Conservation (phyloP, 2,329 filamentous ascomycete genomes). For the Aspergillus latus region DNA sequence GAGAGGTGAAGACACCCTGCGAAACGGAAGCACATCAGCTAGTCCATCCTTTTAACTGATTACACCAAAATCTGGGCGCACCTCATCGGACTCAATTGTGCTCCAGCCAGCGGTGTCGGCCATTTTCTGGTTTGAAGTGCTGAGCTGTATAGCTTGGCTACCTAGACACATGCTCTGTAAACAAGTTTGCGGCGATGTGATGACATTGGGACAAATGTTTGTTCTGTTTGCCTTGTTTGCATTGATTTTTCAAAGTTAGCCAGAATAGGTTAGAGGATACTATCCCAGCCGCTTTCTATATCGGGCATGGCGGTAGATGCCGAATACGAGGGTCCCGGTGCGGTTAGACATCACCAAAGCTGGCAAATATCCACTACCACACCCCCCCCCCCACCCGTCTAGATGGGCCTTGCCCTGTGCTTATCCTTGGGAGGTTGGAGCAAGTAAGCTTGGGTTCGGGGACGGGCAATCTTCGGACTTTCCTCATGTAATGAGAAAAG, state of each 20-base stretch:
- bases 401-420: neutral
- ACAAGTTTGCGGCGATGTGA: neutral
- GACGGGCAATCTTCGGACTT: neutral
- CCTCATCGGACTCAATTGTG: slow-evolving; percentile 95
- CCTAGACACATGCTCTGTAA: neutral
- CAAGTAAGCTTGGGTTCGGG: too few relatives aligned
- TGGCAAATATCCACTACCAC: neutral
- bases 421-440: neutral
- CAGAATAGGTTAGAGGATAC: neutral
- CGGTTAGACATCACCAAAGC: neutral
- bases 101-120: slow-evolving; percentile 75
- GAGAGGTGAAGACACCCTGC: slow-evolving; percentile 93
- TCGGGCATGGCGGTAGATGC: slow-evolving; percentile 6
- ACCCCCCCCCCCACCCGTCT: neutral
- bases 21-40: slow-evolving; percentile 18
- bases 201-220: neutral
- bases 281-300: neutral
- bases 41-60: neutral
- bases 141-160: neutral
- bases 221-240: neutral
- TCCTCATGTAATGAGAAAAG: neutral
- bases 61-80: slow-evolving; percentile 40
- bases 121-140: slow-evolving; percentile 41
- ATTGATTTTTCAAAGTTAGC: neutral
- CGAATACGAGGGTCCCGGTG: slow-evolving; percentile 9